These are phyloP conservation scores for Kluyveromyces aestuarii DNA, from an alignment of 805 yeast species.

Conservation along the genomic window DNA sequence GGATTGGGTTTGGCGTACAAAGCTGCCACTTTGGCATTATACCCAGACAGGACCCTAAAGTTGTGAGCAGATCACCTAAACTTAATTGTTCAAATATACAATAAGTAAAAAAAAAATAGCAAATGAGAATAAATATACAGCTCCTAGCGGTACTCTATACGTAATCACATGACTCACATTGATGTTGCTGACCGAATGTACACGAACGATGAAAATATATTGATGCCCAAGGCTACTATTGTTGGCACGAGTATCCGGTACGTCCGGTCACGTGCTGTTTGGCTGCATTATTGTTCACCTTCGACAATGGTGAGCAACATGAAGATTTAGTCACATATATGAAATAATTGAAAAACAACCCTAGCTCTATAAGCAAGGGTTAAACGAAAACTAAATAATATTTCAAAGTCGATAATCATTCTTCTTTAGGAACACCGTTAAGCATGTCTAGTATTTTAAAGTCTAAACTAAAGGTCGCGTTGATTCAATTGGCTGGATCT, in stretches of 20 bases:
- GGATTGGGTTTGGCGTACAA: conserved; percentile 51
- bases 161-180: too few relatives aligned
- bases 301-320: background rate
- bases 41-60: background rate
- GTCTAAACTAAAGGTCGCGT: conserved; percentile 65
- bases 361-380: too few relatives aligned
- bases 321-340: background rate
- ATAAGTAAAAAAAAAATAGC: too few relatives aligned
- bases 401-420: too few relatives aligned
- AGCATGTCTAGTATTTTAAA: conserved; percentile 26
- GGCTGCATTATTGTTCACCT: background rate
- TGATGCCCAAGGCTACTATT: too few relatives aligned
- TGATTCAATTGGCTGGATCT: conserved; percentile 74
- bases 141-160: too few relatives aligned
- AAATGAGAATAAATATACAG: too few relatives aligned
- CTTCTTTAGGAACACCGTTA: background rate
- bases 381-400: too few relatives aligned
- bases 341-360: too few relatives aligned
- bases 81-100: background rate
- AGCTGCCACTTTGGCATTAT: conserved; percentile 32
- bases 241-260: too few relatives aligned
- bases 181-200: too few relatives aligned
- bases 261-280: background rate
- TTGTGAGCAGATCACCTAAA: background rate
- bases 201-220: too few relatives aligned